Base-by-base conservation (phyloP, 2,329 filamentous ascomycete species). In the Ascochyta viciae-villosae region DNA sequence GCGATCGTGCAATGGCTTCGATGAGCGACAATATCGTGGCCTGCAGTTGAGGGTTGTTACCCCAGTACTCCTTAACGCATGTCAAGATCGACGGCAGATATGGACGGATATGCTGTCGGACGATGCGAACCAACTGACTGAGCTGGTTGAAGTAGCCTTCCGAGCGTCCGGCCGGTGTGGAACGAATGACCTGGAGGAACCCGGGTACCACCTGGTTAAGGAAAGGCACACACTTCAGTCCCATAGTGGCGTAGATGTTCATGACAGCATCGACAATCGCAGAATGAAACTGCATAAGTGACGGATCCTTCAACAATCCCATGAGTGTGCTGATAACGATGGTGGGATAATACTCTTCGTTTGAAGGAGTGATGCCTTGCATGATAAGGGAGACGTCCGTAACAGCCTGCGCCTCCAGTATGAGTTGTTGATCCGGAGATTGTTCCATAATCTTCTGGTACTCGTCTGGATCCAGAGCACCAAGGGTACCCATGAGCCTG, bases 81-180 rank as follows among this genome's bases (percentile, higher is more conserved):
- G 89, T 85, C 29, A 99, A 88, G 60, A 99, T 96, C 29, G 91
- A 88, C 0, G 89, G 90, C 0, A 99, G 80, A 71, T 92, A 97
- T 41, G 92, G 93, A 61, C 95, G 86, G 62, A 99, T 98, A 71
- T 99, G 96, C 69, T 99, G 94, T 35, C 92, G 88, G 13, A 99
- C 96, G 63, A 99, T 98, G 61, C 89, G 91, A 31, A 99, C 95
- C 19, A 99, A 81, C 35, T 94, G 90, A 39, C 93, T 92, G 48
- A 99, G 83, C 73, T 99, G 95, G 70, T 95, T 99, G 79, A 99
- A 99, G 74, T 99, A 99, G 2, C 92, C 94, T 73, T 99, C 95
- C 0, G 96, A 85, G 34, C 91, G 87, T 45, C 87, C 89, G 2
- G 86, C 82, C 15, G 91, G 87, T 6, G 93, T 92, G 46, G 89